These are phyloP conservation scores for Pseudogymnoascus sp. DNA, from an alignment of 2,329 filamentous ascomycete genomes.

Conservation along the genomic window DNA sequence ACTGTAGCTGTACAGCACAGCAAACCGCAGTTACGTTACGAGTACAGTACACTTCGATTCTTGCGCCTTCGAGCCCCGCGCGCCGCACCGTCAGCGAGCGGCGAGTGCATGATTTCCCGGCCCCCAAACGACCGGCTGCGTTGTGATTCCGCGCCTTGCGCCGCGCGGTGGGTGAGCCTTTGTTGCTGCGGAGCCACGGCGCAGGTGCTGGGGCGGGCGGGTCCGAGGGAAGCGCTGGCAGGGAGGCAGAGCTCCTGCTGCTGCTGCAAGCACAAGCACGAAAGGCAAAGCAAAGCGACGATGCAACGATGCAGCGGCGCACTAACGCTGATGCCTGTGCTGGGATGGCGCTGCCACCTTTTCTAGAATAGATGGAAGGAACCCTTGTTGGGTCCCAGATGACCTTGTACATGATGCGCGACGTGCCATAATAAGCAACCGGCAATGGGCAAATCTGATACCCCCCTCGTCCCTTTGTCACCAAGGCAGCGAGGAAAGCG, in stretches of 20 bases:
- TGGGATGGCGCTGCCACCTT: neutral
- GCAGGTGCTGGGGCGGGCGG: neutral
- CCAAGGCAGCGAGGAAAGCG: neutral
- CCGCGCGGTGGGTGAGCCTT: neutral
- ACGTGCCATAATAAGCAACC: neutral
- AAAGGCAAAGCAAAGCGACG: neutral
- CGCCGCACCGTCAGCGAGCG: neutral
- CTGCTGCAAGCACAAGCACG: neutral
- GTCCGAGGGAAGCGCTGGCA: neutral
- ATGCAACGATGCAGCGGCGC: neutral
- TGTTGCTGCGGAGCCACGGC: neutral
- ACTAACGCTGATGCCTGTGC: neutral
- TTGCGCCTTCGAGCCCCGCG: neutral
- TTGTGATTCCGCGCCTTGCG: neutral
- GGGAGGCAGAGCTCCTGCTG: neutral
- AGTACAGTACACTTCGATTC: neutral
- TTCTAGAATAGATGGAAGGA: conserved; percentile 1
- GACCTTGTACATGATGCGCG: conserved; percentile 1
- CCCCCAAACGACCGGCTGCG: neutral
- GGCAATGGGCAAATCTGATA: neutral
- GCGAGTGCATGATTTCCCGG: neutral
- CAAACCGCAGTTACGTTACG: neutral
- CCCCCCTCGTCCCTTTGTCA: neutral
- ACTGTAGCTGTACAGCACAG: neutral
- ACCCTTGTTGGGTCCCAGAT: neutral